Base-by-base conservation (phyloP, 768 basidiomycete species). In the Suillus sp. region DNA sequence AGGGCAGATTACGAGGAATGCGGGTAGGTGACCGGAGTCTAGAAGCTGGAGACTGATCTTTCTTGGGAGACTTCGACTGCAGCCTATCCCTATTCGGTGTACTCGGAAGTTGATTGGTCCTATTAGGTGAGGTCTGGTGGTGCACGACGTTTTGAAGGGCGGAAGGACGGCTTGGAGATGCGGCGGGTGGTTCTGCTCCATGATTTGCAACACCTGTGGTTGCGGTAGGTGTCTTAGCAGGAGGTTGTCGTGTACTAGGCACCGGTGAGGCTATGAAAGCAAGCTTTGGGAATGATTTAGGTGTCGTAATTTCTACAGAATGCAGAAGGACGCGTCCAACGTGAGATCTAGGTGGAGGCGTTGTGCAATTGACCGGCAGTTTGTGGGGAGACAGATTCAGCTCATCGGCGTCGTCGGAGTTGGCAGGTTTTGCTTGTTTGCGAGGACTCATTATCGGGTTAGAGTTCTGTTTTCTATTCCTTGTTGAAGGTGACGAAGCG, bases 1-100 rank as follows among this genome's bases (percentile, higher is more conserved):
- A 48, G 9, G 83, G 80, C n/a, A 84, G 71, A 22, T 59, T 65
- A 2, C 53, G 10, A 7, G 74, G 72, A 25, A 75, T 66, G 60
- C 69, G 73, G 34, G 69, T 60, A 10, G 66, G 62, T n/a, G 66
- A 60, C 2, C 66, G 66, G 9, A 64, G 62, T 22, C 56, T 57
- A 30, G 53, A 14, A 13, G 27, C 34, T 64, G 37, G 58, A 61
- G n/a, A 27, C 11, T 34, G 57, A 62, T 59, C 58, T 63, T 68
- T 71, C 65, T 34, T 66, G 9, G 70, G 64, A 32, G 67, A 64
- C 60, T 59, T 51, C 22, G 54, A 53, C 13, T 62, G 67, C 37
- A 27, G 22, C 20, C 64, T 20, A 30, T 20, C 63, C 60, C 40
- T 71, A 40, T 59, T 68, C 4, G 71, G 68, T 4, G 71, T 71